Base-by-base conservation (phyloP, 1,284 basidiomycete species). In the Apiotrichum gamsii region DNA sequence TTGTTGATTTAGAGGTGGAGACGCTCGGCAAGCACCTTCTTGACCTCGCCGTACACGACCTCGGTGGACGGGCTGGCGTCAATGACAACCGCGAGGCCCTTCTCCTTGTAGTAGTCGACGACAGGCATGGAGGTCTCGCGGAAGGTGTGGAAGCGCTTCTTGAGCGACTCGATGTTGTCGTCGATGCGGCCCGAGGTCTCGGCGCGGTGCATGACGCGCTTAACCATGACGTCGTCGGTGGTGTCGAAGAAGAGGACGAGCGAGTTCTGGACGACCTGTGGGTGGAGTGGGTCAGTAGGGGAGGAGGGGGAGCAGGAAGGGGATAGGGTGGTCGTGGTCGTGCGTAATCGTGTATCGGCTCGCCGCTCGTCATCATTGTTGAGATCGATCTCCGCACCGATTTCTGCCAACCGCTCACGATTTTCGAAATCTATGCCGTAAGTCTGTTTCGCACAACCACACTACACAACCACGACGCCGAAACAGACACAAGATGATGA, bases 171-270 rank as follows among this genome's bases (percentile, higher is more conserved):
- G 19, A 77, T 78, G 69, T 99, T 99, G 70, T 98, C 95, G 64
- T 99, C 95, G 61, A 90, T 89, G 24, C 95, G 78, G 16, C 95
- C 94, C 51, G 87, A 90, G 0, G 94, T 98, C 78, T 97, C 86
- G 30, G 84, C 85, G 21, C 95, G 82, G 71, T 93, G 84, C 42
- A 95, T 76, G 46, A 99, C 75, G 44, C 95, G 84, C 59, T 80
- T 74, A 32, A 87, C 77, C 85, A 98, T 90, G 54, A 90, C 83
- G 49, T 88, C 81, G 69, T 97, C 86, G 21, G 86, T 85, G 23
- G 90, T 93, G n/a, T 81, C 78, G 70, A 90, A 87, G 77, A 89
- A 97, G 39, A 99, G 75, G 21, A 94, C 87, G 50, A 85, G 77
- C 1, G 83, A 79, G 1, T 88, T 85, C 45, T 75, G 61, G 74